These are phyloP conservation scores for Phytophthora syringae DNA, from an alignment of 352 stramenopile genomes.

Conservation along the genomic window DNA sequence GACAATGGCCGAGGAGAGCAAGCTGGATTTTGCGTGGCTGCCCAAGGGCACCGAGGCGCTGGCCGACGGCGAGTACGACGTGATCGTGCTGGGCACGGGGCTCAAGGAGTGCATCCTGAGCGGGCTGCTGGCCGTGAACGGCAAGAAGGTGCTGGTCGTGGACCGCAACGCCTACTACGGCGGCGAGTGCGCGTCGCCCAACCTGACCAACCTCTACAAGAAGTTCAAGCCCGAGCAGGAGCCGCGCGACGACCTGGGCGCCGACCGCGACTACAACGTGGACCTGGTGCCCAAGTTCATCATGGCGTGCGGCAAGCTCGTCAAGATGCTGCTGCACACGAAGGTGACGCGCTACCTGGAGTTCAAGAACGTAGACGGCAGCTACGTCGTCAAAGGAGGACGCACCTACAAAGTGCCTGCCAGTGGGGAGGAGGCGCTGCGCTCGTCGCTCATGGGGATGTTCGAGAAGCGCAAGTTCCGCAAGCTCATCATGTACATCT, in stretches of 20 bases:
- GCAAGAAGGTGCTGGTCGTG: constrained; percentile 97
- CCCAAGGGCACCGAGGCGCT: constrained; percentile 94
- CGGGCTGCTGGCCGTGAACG: constrained; percentile 94
- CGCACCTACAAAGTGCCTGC: constrained; percentile 98
- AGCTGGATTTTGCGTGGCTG: constrained; percentile 94
- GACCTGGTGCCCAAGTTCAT: constrained; percentile 99
- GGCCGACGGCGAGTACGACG: constrained; percentile 99
- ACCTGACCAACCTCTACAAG: constrained; percentile 98
- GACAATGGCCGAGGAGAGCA: constrained; percentile 72
- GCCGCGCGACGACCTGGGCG: constrained; percentile 86
- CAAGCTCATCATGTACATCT: constrained; percentile 98
- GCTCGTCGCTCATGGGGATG: constrained; percentile 97
- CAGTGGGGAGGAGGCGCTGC: constrained; percentile 96
- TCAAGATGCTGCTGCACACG: constrained; percentile 98
- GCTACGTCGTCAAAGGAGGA: constrained; percentile 97
- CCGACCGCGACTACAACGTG: constrained; percentile 99
- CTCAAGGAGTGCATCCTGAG: constrained; percentile 99
- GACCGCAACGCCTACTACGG: constrained; percentile 99
- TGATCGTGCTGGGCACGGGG: constrained; percentile 99
- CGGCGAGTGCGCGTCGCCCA: constrained; percentile 98
- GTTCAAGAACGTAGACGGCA: constrained; percentile 99
- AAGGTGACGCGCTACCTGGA: constrained; percentile 99
- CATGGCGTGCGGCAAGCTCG: constrained; percentile 99
- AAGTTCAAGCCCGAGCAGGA: constrained; percentile 89
- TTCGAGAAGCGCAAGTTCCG: constrained; percentile 99